Evolutionary conservation across 2,329 filamentous ascomycete species (phyloP), one percentile per base, ranked within the genome.

Genomic region (Dactylellina sp.): DNA sequence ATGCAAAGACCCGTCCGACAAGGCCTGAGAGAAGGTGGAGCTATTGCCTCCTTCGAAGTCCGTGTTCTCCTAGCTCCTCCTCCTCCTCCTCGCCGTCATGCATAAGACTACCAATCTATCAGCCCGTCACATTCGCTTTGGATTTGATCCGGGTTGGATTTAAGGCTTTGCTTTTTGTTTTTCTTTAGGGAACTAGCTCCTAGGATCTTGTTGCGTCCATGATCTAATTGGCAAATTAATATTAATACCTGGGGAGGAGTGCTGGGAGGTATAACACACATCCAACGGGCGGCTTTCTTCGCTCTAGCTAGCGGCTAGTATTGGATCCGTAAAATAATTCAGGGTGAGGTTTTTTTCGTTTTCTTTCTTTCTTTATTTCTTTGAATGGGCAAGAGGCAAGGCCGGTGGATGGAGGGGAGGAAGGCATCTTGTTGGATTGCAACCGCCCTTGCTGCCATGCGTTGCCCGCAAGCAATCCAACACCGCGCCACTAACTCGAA

Each of bases 381-480:
- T 25, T 16, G 12, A n/a, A n/a, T n/a, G n/a, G n/a, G n/a, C n/a
- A n/a, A n/a, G n/a, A 18, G 46, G 53, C 22, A 68, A 53, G 49
- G 46, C 35, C 53, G 57, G 50, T 60, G 46, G 35, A 47, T 12
- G 63, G 50, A 22, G 40, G 39, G 24, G 39, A 65, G 28, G 50
- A 65, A 49, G 37, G 42, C 16, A 20, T 68, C 39, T 50, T 59
- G 63, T 68, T 68, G 63, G 63, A 68, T 50, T 16, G 28, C 35
- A 60, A 52, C 52, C 49, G 63, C 63, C 63, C 63, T 68, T 68
- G 44, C 63, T 40, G 62, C 40, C n/a, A 55, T 60, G 63, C 59
- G 63, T 68, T 68, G 53, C 35, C 56, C 47, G 53, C 44, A 37
- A 46, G 63, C 63, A 68, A 59, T 59, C 18, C 42, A 65, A 59